Conservation (phyloP, 2,329 filamentous ascomycete genomes). For the Paramyrothecium roridum region DNA sequence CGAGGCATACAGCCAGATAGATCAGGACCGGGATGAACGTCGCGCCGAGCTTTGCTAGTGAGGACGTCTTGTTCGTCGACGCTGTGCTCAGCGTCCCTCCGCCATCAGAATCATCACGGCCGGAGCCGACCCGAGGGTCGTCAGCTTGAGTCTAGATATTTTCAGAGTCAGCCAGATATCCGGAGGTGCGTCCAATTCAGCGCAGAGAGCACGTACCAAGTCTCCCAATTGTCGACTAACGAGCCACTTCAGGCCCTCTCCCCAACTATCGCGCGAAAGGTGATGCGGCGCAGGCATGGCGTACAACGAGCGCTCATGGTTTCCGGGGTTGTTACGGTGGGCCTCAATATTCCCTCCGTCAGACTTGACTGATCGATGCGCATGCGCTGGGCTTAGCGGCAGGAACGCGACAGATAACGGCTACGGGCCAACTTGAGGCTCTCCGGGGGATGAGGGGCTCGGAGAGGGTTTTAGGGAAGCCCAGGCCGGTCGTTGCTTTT, state of each 20-base stretch:
- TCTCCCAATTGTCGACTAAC: background rate
- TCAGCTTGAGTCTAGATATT: conserved; percentile 11
- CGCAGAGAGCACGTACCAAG: background rate
- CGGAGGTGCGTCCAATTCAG: background rate
- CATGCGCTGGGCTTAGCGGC: no score
- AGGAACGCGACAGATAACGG: no score
- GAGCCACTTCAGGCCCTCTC: background rate
- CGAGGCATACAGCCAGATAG: conserved; percentile 46
- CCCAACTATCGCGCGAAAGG: background rate
- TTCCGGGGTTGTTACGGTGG: background rate
- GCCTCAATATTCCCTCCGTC: no score
- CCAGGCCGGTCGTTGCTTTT: background rate
- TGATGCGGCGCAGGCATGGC: background rate
- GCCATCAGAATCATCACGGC: conserved; percentile 26
- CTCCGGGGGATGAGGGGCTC: background rate
- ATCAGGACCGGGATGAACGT: conserved; percentile 54
- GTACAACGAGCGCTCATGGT: background rate
- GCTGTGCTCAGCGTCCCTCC: conserved; percentile 30
- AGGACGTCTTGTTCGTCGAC: conserved; percentile 28
- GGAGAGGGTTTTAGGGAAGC: background rate
- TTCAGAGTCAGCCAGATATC: background rate
- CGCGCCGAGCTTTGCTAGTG: conserved; percentile 34
- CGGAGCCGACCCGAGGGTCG: conserved; percentile 32
- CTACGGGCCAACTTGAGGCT: background rate
- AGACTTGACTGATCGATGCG: no score